Evolutionary conservation across 1,284 basidiomycete species (phyloP), one percentile per base, ranked within the genome.

Genomic region (Ganoderma boninense): DNA sequence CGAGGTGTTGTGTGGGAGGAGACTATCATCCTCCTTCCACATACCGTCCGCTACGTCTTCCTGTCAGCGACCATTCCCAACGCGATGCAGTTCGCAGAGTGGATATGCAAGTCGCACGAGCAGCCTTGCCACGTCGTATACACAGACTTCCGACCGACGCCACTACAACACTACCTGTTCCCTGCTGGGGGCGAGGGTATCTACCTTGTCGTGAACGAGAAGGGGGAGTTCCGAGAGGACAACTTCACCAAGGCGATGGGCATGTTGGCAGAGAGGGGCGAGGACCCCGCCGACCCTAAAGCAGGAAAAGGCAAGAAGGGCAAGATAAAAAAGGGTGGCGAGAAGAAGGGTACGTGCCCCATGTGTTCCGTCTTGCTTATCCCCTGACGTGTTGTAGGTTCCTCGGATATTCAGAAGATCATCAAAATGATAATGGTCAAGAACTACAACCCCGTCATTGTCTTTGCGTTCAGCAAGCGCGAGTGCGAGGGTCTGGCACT

Each of bases 41-140:
- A 98, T 81, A 92, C 91, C 32, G 97, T 99, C 69, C 96, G 95
- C 82, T 98, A 98, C 80, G 98, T 99, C 73, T 99, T 99, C 84
- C 91, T 99, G 49, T 99, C 98, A n/a, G 97, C 98, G 67, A 99
- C 98, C 35, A 99, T 99, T 71, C 98, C 98, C 49, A 99, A 99
- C 83, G 97, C 98, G 11, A 98, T 98, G 96, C 96, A 99, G 80
- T 99, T 99, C 76, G 97, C 97, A 52, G 95, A 98, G 81, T 99
- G 98, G 98, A 97, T 99, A 79, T 96, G 94, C 83, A 94, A 97
- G 79, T 97, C 94, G 0, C 98, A 99, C 79, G 93, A 97, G 68
- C 98, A 99, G 79, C 97, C 98, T 0, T 99, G 98, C 81, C 98
- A 99, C 80, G 96, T 99, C 77, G 97, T 99, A 63, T 99, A 99